These are phyloP conservation scores for Umbelopsis ramanniana DNA, from an alignment of 192 early-diverging fungal genomes.

Conservation along the genomic window DNA sequence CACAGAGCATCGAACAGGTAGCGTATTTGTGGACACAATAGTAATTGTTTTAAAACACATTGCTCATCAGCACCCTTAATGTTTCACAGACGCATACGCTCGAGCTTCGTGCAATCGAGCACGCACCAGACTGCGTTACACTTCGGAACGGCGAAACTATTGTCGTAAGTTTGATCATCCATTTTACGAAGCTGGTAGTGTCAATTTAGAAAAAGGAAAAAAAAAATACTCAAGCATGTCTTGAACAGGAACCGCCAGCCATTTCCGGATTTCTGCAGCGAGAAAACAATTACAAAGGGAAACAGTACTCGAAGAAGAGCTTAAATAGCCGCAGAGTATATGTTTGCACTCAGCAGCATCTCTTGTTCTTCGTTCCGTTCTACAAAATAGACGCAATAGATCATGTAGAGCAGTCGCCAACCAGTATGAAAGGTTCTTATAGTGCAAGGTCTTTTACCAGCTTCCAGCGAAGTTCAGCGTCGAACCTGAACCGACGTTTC, in stretches of 20 bases:
- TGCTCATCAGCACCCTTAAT: neutral
- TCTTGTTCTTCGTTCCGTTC: neutral
- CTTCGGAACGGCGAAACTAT: constrained; percentile 3
- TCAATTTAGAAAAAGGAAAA: neutral
- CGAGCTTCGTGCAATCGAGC: neutral
- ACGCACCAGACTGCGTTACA: neutral
- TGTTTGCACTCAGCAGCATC: constrained; percentile 9
- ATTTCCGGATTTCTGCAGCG: neutral
- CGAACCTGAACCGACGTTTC: neutral
- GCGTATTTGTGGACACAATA: neutral
- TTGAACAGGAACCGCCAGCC: neutral
- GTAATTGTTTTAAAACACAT: neutral
- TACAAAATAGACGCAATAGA: neutral
- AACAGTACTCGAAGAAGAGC: neutral
- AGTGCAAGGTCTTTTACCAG: neutral
- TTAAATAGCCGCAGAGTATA: neutral
- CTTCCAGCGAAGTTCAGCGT: neutral
- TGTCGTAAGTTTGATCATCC: neutral
- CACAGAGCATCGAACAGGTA: constrained; percentile 42
- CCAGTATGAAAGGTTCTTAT: neutral
- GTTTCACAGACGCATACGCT: neutral
- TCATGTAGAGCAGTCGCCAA: neutral
- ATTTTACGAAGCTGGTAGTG: neutral
- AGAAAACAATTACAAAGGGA: neutral
- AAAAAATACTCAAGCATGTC: neutral